Percentiles rank a stretch among this genome's conserved stretches.
Conservation (phyloP, 1,284 basidiomycete genomes). For the Anthracocystis setariae region DNA sequence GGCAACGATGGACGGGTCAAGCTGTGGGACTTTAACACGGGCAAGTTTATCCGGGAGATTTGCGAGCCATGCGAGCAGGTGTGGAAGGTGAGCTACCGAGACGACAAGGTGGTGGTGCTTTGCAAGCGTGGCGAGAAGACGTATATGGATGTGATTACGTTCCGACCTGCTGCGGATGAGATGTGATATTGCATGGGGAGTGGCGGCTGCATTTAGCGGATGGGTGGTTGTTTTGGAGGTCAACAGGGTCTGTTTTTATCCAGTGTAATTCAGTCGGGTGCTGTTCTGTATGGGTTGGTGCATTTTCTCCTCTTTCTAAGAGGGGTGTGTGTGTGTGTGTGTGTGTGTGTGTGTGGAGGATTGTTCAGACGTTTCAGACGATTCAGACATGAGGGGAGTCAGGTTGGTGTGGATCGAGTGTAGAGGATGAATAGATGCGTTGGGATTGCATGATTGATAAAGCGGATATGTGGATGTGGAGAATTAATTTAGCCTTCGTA, state of each 20-base stretch:
- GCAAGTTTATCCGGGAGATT: slow-evolving; percentile 61
- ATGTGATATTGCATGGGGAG: slow-evolving; percentile 32
- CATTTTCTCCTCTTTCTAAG: too few relatives aligned
- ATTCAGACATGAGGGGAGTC: too few relatives aligned
- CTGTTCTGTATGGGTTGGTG: too few relatives aligned
- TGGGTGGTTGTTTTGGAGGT: background rate
- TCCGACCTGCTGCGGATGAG: slow-evolving; percentile 57
- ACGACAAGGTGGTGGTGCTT: slow-evolving; percentile 83
- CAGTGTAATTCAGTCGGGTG: too few relatives aligned
- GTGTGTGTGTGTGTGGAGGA: too few relatives aligned
- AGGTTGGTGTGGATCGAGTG: background rate
- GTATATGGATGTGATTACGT: slow-evolving; percentile 79
- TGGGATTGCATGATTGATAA: background rate
- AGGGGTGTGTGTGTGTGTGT: too few relatives aligned
- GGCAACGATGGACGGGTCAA: slow-evolving; percentile 92
- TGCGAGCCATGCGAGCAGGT: slow-evolving; percentile 74
- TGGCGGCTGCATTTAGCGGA: too few relatives aligned
- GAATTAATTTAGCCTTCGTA: slow-evolving; percentile 34
- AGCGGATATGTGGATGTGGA: background rate
- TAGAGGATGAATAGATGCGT: background rate
- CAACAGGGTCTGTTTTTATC: too few relatives aligned
- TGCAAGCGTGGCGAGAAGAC: slow-evolving; percentile 85
- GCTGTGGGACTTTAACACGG: slow-evolving; percentile 75
- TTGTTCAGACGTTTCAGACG: too few relatives aligned
- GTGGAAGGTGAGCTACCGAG: slow-evolving; percentile 84